Evolutionary conservation across 1,284 basidiomycete genomes (phyloP).

Genomic region (Athelia psychrophila): DNA sequence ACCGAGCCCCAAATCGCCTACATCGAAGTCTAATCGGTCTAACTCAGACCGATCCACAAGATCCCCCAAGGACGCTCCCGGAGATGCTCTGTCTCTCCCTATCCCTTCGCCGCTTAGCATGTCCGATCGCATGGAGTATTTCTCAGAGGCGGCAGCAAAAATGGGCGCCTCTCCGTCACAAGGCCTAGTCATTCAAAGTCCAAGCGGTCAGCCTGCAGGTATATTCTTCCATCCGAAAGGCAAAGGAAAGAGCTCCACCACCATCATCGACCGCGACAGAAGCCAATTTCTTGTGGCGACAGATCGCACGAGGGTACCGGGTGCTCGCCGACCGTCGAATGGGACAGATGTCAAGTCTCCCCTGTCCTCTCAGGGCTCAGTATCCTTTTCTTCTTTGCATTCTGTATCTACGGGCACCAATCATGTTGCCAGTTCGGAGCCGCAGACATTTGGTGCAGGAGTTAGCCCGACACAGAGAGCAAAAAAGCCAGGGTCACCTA

Average conservation of each 20-base stretch:
- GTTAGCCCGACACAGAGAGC: slow-evolving; percentile 19
- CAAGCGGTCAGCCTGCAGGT: slow-evolving; percentile 89
- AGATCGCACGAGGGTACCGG: slow-evolving; percentile 4
- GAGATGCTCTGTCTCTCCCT: slow-evolving; percentile 38
- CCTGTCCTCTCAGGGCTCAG: slow-evolving; percentile 11
- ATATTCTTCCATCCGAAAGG: slow-evolving; percentile 90
- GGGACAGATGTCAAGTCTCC: slow-evolving; percentile 21
- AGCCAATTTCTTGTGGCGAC: slow-evolving; percentile 31
- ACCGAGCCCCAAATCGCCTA: slow-evolving; percentile 37
- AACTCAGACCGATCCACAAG: slow-evolving; percentile 58
- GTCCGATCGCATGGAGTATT: slow-evolving; percentile 84
- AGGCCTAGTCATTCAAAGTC: slow-evolving; percentile 89
- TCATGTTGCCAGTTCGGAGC: neutral
- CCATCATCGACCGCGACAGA: slow-evolving; percentile 40
- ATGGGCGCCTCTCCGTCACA: slow-evolving; percentile 78
- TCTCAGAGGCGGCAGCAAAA: slow-evolving; percentile 72
- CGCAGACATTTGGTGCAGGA: slow-evolving; percentile 10
- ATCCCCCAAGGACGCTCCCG: slow-evolving; percentile 45
- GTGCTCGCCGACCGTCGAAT: slow-evolving; percentile 25
- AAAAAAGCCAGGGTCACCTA: neutral
- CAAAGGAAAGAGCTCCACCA: slow-evolving; percentile 30
- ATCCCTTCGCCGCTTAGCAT: slow-evolving; percentile 73
- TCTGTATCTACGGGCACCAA: slow-evolving; percentile 4
- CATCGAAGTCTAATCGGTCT: slow-evolving; percentile 40
- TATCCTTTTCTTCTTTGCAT: slow-evolving; percentile 32